Conservation (phyloP, 495 filamentous ascomycete species). For the Geopyxis carbonaria region DNA sequence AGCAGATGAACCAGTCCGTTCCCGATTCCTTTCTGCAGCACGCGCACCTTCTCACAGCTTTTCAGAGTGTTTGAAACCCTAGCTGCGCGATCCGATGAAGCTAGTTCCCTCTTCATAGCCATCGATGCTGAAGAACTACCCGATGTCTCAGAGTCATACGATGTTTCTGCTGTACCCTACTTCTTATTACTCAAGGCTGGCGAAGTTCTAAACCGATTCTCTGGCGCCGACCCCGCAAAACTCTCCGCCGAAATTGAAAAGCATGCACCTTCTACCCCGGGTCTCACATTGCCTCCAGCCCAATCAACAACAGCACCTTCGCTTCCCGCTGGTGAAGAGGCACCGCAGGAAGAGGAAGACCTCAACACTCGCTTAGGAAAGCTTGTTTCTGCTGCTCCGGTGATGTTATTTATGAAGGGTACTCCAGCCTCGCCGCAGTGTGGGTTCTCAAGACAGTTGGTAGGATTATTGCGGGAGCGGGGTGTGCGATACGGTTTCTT, state of each 20-base stretch:
- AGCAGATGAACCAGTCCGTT: constrained; percentile 52
- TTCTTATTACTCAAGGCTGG: constrained; percentile 60
- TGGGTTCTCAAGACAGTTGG: constrained; percentile 81
- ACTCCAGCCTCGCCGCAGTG: constrained; percentile 84
- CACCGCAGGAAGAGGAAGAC: constrained; percentile 49
- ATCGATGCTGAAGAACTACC: constrained; percentile 29
- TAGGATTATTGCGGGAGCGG: constrained; percentile 66
- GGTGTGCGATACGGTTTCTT: constrained; percentile 96
- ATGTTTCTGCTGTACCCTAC: constrained; percentile 85
- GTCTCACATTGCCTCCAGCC: constrained; percentile 14
- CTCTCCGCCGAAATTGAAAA: constrained; percentile 69
- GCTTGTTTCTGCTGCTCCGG: constrained; percentile 81
- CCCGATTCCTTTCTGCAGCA: background rate
- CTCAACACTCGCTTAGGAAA: constrained; percentile 56
- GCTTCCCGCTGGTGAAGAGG: constrained; percentile 18
- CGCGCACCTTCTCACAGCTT: background rate
- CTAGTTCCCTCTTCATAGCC: constrained; percentile 53
- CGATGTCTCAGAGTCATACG: constrained; percentile 42
- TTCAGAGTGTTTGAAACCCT: constrained; percentile 64
- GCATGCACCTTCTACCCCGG: constrained; percentile 37
- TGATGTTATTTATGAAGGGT: constrained; percentile 95
- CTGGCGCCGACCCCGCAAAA: constrained; percentile 69
- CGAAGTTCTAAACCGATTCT: constrained; percentile 59
- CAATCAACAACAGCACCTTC: constrained; percentile 21
- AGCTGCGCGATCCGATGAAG: constrained; percentile 55